Evolutionary conservation across 805 yeast species (phyloP), one percentile per base, ranked within the genome.

Genomic region (Myxozyma neotropica): DNA sequence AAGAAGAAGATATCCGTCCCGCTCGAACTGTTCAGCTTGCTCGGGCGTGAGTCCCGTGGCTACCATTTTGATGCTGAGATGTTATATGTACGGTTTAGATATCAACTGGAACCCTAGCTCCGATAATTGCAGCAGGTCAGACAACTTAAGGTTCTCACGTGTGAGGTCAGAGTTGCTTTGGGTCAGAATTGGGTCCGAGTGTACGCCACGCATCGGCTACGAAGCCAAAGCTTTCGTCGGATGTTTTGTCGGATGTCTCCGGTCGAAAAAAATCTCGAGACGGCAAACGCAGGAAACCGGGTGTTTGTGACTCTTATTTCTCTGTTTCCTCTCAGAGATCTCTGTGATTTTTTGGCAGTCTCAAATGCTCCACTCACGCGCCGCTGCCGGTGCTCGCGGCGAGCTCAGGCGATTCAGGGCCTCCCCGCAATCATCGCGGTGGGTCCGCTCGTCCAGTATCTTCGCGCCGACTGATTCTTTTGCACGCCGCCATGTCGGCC

Each of bases 401-500:
- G 38, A 17, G 2, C 50, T 29, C 50, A 31, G 5, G 21, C 42
- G 39, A 5, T 27, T 15, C 39, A 17, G 21, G 15, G n/a, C 50
- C 12, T 29, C 50, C 39, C 39, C 48, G 48, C 48, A 44, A 13
- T 44, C 27, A 33, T 3, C 35, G 19, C 6, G 33, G 10, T 17
- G 24, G 39, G 38, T 29, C 26, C 45, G 57, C 51, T n/a, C 29
- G 26, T 39, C 53, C 33, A 59, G 63, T 50, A 49, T 59, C 35
- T 57, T 72, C 21, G 67, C 60, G 40, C 80, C 82, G 2, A 78
- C 89, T 58, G 99, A 94, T 71, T 86, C 94, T 1, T 94, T 93
- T 74, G 82, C 88, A 51, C 83, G 95, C 70, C 88, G 98, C 69
- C 99, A 94, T 74, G 78, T 93, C 59, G 99, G 99, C 12, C 67